Percentiles rank a stretch among this genome's conserved stretches.
phyloP scores from a whole-genome alignment of 2,329 filamentous ascomycete genomes.

The Elsinoe necatrix region DNA sequence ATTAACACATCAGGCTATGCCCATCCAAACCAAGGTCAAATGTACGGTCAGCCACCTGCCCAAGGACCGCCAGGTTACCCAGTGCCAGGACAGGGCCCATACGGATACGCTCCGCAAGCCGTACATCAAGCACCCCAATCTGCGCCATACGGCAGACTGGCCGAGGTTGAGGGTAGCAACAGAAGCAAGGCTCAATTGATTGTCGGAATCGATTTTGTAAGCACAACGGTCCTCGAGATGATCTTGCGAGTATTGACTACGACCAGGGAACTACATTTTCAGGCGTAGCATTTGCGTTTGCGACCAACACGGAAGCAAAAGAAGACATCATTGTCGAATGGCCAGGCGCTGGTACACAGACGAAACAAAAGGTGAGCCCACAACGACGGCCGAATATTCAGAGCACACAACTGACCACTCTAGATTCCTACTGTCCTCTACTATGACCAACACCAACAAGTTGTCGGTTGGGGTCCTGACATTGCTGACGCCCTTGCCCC shows the following conservation, averaged over 20 bases:
- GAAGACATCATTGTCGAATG: conserved; percentile 99
- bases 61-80: conserved; percentile 32
- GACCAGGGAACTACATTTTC: conserved; percentile 89
- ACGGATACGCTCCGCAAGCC: conserved; percentile 20
- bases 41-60: conserved; percentile 33
- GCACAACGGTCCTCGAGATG: conserved; percentile 26
- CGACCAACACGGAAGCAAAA: conserved; percentile 93
- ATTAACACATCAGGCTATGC: conserved; percentile 46
- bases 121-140: conserved; percentile 17
- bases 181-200: conserved; percentile 95
- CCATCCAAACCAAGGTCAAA: conserved; percentile 28
- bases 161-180: conserved; percentile 77
- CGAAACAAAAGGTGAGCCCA: conserved; percentile 81
- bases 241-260: conserved; percentile 13
- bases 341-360: conserved; percentile 94
- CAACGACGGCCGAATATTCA: background rate
- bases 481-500: conserved; percentile 94
- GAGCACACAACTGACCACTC: conserved; percentile 14
- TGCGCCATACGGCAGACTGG: conserved; percentile 20
- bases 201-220: conserved; percentile 96
- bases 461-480: conserved; percentile 98
- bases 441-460: conserved; percentile 98
- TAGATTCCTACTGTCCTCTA: conserved; percentile 99
- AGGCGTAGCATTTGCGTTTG: conserved; percentile 85
- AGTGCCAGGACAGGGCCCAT: conserved; percentile 28